phyloP scores from a whole-genome alignment of 257 asterid genomes.

The Ophiorrhiza pumila region DNA sequence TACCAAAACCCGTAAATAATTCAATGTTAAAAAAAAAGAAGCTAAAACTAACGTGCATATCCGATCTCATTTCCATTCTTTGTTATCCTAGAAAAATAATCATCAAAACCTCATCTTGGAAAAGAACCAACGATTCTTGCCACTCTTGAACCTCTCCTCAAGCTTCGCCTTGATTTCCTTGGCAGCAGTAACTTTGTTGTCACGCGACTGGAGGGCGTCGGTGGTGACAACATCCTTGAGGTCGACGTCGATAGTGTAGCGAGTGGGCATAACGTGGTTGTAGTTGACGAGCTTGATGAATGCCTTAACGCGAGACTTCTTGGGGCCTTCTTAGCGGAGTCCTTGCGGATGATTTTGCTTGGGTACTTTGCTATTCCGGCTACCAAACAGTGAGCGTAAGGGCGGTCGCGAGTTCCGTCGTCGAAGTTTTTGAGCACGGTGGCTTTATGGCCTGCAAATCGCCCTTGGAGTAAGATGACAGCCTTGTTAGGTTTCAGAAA shows the following conservation, averaged over 20 bases:
- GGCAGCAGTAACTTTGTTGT: conserved; percentile 33
- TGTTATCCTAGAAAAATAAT: too few species aligned
- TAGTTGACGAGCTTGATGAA: conserved; percentile 38
- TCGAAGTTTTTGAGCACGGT: conserved; percentile 28
- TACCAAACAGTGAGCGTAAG: conserved; percentile 39
- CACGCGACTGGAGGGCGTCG: conserved; percentile 29
- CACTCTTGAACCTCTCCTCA: conserved; percentile 42
- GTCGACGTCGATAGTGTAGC: conserved; percentile 41
- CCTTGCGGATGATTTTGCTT: conserved; percentile 34
- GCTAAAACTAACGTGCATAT: too few species aligned
- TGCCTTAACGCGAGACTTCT: conserved; percentile 38
- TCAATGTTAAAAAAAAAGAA: too few species aligned
- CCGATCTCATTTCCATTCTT: too few species aligned
- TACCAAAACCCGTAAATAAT: too few species aligned
- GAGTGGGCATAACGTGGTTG: conserved; percentile 43
- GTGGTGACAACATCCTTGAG: conserved; percentile 27
- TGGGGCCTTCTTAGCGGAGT: conserved; percentile 40
- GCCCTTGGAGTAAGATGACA: conserved; percentile 28
- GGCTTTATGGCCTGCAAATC: conserved; percentile 23
- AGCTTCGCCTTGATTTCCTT: conserved; percentile 29
- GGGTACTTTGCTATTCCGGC: conserved; percentile 37
- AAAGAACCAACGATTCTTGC: conserved; percentile 44
- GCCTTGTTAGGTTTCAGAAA: conserved; percentile 35
- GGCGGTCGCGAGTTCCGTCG: conserved; percentile 41
- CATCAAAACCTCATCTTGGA: conserved; percentile 37